Conservation (phyloP, 441 rosid genomes). For the Manihot esculenta region DNA sequence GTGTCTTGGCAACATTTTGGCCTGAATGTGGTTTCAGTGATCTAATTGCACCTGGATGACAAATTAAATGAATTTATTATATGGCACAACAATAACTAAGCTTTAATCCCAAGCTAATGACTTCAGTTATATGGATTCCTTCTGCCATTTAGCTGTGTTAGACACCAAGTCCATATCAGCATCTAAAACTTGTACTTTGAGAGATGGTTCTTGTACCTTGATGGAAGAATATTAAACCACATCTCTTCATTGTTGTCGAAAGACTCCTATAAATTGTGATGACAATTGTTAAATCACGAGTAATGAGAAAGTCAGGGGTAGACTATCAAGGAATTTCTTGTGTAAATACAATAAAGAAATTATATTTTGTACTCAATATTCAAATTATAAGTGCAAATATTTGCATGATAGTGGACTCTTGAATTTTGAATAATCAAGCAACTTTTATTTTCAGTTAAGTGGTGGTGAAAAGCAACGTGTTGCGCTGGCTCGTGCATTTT, state of each 20-base stretch:
- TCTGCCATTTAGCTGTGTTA: no score
- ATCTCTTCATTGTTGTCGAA: background rate
- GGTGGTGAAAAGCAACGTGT: slow-evolving; percentile 99
- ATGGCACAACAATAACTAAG: no score
- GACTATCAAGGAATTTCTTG: background rate
- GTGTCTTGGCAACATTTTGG: background rate
- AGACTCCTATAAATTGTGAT: background rate
- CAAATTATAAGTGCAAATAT: slow-evolving; percentile 3
- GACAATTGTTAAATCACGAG: background rate
- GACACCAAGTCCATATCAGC: no score
- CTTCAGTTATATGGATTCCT: no score
- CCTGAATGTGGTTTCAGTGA: background rate
- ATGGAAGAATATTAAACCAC: background rate
- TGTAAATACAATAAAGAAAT: background rate
- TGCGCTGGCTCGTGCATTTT: slow-evolving; percentile 91
- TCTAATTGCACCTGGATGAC: background rate
- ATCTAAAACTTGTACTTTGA: no score
- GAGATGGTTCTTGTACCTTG: background rate
- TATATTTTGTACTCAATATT: slow-evolving; percentile 1
- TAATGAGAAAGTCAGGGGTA: background rate
- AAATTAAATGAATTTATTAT: background rate
- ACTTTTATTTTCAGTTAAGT: slow-evolving; percentile 62
- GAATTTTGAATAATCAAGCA: slow-evolving; percentile 13
- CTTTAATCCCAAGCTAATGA: background rate
- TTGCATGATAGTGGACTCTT: slow-evolving; percentile 8